Evolutionary conservation across 2,329 filamentous ascomycete species (phyloP), one percentile per base, ranked within the genome.

Genomic region (Teratosphaeria viscida): DNA sequence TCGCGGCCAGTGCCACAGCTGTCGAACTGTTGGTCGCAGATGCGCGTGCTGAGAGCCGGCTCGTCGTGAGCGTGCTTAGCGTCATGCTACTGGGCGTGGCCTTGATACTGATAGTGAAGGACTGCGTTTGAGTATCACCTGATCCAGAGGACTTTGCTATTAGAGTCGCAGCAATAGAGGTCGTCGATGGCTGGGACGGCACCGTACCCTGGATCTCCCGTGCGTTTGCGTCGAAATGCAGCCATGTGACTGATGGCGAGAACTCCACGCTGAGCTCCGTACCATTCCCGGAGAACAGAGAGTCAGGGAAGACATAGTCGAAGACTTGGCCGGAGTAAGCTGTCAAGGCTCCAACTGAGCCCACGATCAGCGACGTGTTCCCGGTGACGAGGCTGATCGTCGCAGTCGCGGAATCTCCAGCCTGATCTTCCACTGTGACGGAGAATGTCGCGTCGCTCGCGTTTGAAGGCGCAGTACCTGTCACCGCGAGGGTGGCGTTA

Each of bases 391-490:
- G 71, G 29, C 74, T 65, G 11, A 84, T 64, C 29, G 82, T 82
- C 14, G 84, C 76, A 55, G 80, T 82, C 6, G 88, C 80, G 4
- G 73, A 74, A 68, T 89, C 82, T 5, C 78, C 79, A 62, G 80
- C 83, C n/a, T 74, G 75, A 67, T 90, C 86, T 6, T 74, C 76
- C 1, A 85, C 81, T 5, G 76, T 76, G 52, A 91, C 75, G 0
- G 79, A 82, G 47, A 92, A 79, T 64, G 86, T 87, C 32, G 81
- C 78, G 3, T 85, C 82, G 55, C 77, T 76, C 3, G 83, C 81
- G 56, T 78, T 75, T n/a, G 77, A 68, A 0, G 85, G 83, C 2
- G 87, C 84, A 1, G 75, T 87, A 2, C 90, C 91, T 35, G 75
- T 79, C 6, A 95, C 73, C 0, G 74, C 75, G 69, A 90, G 81